phyloP scores from a whole-genome alignment of 352 stramenopile genomes.

The Pythium aphanidermatum region DNA sequence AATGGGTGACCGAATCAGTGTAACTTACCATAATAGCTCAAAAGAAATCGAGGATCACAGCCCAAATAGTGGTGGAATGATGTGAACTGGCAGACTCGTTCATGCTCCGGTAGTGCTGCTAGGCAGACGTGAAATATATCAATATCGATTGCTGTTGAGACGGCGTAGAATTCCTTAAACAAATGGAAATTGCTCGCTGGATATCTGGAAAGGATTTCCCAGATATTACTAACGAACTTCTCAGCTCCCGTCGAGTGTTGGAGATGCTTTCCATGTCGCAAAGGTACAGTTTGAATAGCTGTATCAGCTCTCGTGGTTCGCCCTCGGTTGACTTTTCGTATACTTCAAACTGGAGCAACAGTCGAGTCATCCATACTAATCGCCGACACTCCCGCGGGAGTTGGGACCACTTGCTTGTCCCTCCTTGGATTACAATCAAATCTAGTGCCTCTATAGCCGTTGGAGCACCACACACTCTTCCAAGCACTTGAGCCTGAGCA shows the following conservation, averaged over 20 bases:
- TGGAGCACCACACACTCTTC: constrained; percentile 5
- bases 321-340: not conserved
- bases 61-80: not conserved
- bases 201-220: not conserved
- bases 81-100: constrained; percentile 3
- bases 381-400: constrained; percentile 7
- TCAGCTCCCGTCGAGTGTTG: not conserved
- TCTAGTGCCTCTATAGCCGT: constrained; percentile 10
- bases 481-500: constrained; percentile 6
- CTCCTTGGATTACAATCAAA: constrained; percentile 5
- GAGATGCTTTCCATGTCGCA: constrained; percentile 1
- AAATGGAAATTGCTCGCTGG: not conserved
- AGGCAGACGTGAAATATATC: constrained; percentile 11
- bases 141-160: constrained; percentile 2
- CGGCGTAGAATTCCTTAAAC: not conserved
- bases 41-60: not conserved
- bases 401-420: not conserved
- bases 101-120: not conserved
- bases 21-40: constrained; percentile 7
- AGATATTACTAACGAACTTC: not conserved
- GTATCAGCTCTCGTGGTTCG: not conserved
- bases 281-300: constrained; percentile 8
- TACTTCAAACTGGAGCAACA: constrained; percentile 8
- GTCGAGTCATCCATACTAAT: constrained; percentile 10
- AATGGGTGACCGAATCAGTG: not conserved